Evolutionary conservation across 495 filamentous ascomycete species (phyloP), one percentile per base, ranked within the genome.

Genomic region (Penicillium flavigenum): DNA sequence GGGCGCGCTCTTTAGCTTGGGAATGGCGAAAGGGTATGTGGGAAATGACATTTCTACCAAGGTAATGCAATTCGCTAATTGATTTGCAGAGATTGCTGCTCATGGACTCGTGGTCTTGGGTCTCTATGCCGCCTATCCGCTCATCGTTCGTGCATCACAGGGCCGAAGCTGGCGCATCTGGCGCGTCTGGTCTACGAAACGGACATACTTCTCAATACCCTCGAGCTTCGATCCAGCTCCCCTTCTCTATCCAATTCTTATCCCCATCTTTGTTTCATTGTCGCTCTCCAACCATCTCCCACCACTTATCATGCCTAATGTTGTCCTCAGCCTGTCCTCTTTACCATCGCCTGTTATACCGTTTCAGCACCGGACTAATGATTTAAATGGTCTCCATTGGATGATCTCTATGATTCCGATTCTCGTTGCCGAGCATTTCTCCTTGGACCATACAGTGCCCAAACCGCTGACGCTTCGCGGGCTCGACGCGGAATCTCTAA

Each of bases 151-250:
- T 38, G 29, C 58, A 41, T 63, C 66, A 11, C 51, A 56, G 4
- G 63, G 64, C 27, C 65, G 68, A 32, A 60, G 63, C 43, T 68
- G 69, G 61, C 67, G 62, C 27, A 47, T 65, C 27, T 63, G 66
- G 61, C 49, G 43, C 43, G 29, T 55, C 17, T 63, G 59, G 56
- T 59, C 68, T 27, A 69, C 68, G 9, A 65, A 63, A 56, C 58
- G 67, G 8, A 55, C 64, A 14, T 72, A 68, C 27, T 75, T 80
- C 65, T 83, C 70, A 45, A 75, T 96, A 17, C 89, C 91, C 1
- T 66, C 85, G 12, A 77, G 81, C 26, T 96, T 98, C 69, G 94
- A 98, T 65, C 94, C 91, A 2, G 94, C 94, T 16, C 90, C 94
- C 6, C 74, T 98, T 9, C 76, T 98, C 19, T 98, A 98, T 64